phyloP scores from a whole-genome alignment of 106 monocot genomes.

The Dioscorea dumetorum region DNA sequence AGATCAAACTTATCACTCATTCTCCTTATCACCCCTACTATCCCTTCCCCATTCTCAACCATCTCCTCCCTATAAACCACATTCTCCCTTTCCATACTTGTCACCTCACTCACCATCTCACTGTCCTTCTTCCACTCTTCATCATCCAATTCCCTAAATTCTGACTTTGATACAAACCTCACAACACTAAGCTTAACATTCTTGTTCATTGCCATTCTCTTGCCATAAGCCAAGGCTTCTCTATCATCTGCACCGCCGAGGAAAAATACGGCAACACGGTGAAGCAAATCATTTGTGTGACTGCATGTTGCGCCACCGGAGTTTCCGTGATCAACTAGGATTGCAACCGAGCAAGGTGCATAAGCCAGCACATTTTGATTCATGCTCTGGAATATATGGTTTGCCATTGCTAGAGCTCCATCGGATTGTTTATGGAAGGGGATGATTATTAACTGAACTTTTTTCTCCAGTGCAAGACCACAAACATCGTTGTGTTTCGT shows the following conservation, averaged over 20 bases:
- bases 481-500: conserved; percentile 6
- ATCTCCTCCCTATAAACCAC: not conserved
- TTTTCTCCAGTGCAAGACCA: conserved; percentile 3
- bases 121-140: not conserved
- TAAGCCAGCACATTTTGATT: not conserved
- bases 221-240: not conserved
- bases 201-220: not conserved
- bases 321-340: not conserved
- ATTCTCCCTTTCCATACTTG: not conserved
- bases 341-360: conserved; percentile 4
- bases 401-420: not conserved
- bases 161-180: not conserved
- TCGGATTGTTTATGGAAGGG: conserved; percentile 1
- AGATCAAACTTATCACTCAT: not conserved
- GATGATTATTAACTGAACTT: not conserved
- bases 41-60: not conserved
- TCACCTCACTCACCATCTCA: not conserved
- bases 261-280: not conserved
- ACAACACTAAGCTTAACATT: not conserved
- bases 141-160: not conserved
- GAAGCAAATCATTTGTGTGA: not conserved
- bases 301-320: not conserved
- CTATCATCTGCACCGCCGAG: not conserved
- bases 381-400: not conserved
- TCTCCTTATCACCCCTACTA: not conserved